These are phyloP conservation scores for Takashimella koratensis DNA, from an alignment of 1,284 basidiomycete species.

Conservation along the genomic window DNA sequence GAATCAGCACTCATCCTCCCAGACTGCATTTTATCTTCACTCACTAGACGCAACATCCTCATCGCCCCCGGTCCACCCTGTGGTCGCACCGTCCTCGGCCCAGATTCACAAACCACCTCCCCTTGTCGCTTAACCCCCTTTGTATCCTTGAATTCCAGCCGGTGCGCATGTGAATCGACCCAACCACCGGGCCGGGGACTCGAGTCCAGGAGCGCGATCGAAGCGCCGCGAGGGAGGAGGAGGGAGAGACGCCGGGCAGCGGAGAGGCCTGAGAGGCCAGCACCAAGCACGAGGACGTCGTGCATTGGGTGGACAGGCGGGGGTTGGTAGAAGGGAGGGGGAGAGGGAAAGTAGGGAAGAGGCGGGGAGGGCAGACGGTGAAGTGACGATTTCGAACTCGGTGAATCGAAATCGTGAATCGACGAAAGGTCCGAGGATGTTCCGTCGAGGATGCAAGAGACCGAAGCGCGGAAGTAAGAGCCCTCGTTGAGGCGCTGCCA, in stretches of 20 bases:
- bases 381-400: too few relatives aligned
- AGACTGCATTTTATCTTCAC: conserved; percentile 43
- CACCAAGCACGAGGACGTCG: conserved; percentile 42
- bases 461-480: too few relatives aligned
- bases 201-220: conserved; percentile 8
- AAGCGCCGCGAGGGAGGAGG: background rate
- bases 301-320: too few relatives aligned
- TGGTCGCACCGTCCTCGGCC: conserved; percentile 76
- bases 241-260: conserved; percentile 40
- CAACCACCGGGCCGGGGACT: conserved; percentile 63
- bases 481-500: too few relatives aligned
- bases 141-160: conserved; percentile 29
- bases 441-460: too few relatives aligned
- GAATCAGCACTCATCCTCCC: background rate
- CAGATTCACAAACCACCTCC: conserved; percentile 66
- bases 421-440: too few relatives aligned
- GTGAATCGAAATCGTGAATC: too few relatives aligned
- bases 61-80: conserved; percentile 57
- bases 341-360: too few relatives aligned
- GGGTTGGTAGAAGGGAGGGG: too few relatives aligned
- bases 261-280: conserved; percentile 44
- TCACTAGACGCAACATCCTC: conserved; percentile 69
- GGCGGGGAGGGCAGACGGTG: too few relatives aligned
- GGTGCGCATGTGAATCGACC: conserved; percentile 63
- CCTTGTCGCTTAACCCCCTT: conserved; percentile 32